Base-by-base conservation (phyloP, 176 grass and related monocot genomes). In the Miscanthus lutarioriparius region DNA sequence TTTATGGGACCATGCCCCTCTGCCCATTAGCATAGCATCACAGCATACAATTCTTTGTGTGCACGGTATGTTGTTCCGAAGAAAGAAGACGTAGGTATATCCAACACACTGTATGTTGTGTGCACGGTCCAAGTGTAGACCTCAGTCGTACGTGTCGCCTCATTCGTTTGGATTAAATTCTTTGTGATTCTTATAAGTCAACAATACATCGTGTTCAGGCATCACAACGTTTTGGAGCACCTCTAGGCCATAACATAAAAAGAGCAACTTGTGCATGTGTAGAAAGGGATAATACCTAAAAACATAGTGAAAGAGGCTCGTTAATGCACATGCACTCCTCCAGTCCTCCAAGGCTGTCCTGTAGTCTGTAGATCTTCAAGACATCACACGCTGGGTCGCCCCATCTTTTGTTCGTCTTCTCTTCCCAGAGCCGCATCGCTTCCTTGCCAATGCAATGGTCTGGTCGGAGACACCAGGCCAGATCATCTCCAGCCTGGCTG, bases 141-240 rank as follows among this genome's bases (percentile, higher is more conserved):
- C 14, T 66, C 28, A 28, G 63, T 32, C 27, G 10, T 30, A 33
- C 39, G 56, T 49, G 82, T 36, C 33, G 81, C 32, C 40, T 11
- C 5, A 39, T 58, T 77, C 47, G 72, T 76, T 84, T 22, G 44
- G 33, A 54, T 76, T 76, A n/a, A 35, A 69, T 85, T 77, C 47
- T 85, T 77, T 43, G 73, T 51, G 13, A 67, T 51, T 30, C 33
- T 30, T 45, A 8, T 2, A 6, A 49, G 7, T 11, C 14, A 37
- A 27, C 59, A 26, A 23, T 56, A n/a, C 1, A n/a, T 56, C 20
- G 20, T 10, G 22, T 59, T 59, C 3, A 59, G 54, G 54, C 54
- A 23, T 59, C 22, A 59, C 54, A 59, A 4, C 3, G 0, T 59
- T 59, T 59, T 59, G 20, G 54, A 10, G 54, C 7, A 58, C 20